A percentile compares a stretch with the other conserved stretches of the same genome.
These are phyloP conservation scores for Cyberlindnera amylophila DNA, from an alignment of 805 yeast species.

Conservation along the genomic window DNA sequence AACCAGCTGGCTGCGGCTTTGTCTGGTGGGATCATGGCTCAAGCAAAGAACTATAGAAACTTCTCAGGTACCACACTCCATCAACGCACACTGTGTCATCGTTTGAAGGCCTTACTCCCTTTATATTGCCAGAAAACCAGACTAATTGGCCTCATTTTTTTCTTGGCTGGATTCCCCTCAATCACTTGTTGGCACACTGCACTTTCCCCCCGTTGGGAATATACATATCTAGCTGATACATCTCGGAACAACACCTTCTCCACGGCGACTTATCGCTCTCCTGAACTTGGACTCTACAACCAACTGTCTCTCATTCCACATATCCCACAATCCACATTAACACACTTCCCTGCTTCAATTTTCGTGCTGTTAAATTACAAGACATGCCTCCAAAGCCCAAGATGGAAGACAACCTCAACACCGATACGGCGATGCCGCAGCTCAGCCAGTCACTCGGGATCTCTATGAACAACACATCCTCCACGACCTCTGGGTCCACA, in stretches of 20 bases:
- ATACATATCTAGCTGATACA: not conserved
- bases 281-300: too few relatives aligned
- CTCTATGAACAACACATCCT: slow-evolving; percentile 22
- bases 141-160: not conserved
- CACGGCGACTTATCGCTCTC: too few relatives aligned
- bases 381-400: slow-evolving; percentile 20
- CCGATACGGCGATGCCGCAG: not conserved
- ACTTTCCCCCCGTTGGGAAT: not conserved
- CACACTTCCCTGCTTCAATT: too few relatives aligned
- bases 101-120: too few relatives aligned
- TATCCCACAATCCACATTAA: too few relatives aligned
- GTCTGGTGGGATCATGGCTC: too few relatives aligned
- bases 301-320: too few relatives aligned
- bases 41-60: too few relatives aligned
- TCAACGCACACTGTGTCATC: too few relatives aligned
- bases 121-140: too few relatives aligned
- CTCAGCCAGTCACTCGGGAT: slow-evolving; percentile 23
- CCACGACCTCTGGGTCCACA: slow-evolving; percentile 46
- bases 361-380: not conserved
- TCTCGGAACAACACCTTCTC: not conserved
- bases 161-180: not conserved
- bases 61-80: too few relatives aligned
- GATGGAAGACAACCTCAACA: slow-evolving; percentile 5
- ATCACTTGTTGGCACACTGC: not conserved
- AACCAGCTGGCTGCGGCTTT: too few relatives aligned